Conservation (phyloP, 2,329 filamentous ascomycete species). For the Sporothrix humicola region DNA sequence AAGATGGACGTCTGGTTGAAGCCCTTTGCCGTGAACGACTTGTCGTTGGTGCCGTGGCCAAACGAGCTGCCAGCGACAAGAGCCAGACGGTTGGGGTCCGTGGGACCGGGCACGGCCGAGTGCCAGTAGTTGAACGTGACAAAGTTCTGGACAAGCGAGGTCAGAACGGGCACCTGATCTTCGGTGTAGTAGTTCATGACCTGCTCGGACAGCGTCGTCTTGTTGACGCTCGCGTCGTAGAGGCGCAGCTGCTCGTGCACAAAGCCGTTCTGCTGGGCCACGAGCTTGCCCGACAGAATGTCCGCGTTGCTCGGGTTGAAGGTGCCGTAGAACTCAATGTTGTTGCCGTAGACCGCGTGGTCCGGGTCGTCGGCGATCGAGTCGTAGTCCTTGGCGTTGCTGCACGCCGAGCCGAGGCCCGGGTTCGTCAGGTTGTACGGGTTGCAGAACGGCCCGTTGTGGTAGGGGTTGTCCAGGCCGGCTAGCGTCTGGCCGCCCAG, state of each 20-base stretch:
- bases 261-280: conserved; percentile 45
- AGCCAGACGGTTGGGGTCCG: conserved; percentile 50
- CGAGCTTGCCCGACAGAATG: conserved; percentile 36
- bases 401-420: conserved; percentile 41
- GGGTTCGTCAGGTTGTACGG: conserved; percentile 45
- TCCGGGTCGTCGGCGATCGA: conserved; percentile 51
- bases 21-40: conserved; percentile 39
- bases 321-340: conserved; percentile 51
- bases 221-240: conserved; percentile 45
- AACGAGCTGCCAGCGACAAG: conserved; percentile 43
- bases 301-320: conserved; percentile 48
- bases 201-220: conserved; percentile 45
- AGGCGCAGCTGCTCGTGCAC: conserved; percentile 49
- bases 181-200: conserved; percentile 54
- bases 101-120: conserved; percentile 51
- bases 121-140: conserved; percentile 54
- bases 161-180: conserved; percentile 50
- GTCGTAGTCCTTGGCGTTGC: conserved; percentile 47
- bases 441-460: conserved; percentile 52
- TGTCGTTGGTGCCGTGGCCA: conserved; percentile 44
- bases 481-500: conserved; percentile 49
- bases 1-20: conserved; percentile 48
- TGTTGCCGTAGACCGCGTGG: conserved; percentile 51
- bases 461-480: conserved; percentile 51
- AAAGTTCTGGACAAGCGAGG: conserved; percentile 50